Percentiles rank a stretch among this genome's conserved stretches.
Evolutionary conservation across 2,329 filamentous ascomycete genomes (phyloP).

Genomic region (Aspergillus pseudonomiae): DNA sequence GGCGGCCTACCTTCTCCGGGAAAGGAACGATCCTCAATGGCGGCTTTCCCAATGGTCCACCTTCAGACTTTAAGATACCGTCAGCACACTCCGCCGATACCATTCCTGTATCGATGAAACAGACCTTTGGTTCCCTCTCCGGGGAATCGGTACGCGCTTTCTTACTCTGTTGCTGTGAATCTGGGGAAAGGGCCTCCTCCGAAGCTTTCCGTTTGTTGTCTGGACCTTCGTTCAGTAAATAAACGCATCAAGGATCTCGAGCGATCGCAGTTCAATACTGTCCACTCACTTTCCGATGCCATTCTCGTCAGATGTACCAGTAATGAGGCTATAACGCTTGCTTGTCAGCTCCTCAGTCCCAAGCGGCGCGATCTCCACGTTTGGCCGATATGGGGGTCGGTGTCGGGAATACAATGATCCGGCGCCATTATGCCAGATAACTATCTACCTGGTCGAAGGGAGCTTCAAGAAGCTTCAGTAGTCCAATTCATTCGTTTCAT

Average conservation of each 20-base stretch:
- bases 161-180: conserved; percentile 49
- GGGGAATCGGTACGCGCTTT: conserved; percentile 54
- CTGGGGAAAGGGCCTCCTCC: conserved; percentile 50
- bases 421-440: conserved; percentile 27
- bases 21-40: conserved; percentile 72
- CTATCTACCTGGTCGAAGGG: conserved; percentile 7
- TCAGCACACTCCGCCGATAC: background rate
- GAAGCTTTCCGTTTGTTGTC: conserved; percentile 53
- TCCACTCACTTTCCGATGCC: conserved; percentile 37
- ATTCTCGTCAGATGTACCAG: conserved; percentile 28
- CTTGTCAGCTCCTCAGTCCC: conserved; percentile 12
- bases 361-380: conserved; percentile 19
- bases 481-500: background rate
- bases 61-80: conserved; percentile 36
- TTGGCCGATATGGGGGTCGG: conserved; percentile 21
- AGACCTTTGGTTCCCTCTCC: conserved; percentile 39
- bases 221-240: conserved; percentile 22
- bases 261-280: no score
- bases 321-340: conserved; percentile 5
- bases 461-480: conserved; percentile 18
- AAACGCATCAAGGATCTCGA: background rate
- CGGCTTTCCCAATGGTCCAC: conserved; percentile 51
- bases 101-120: background rate
- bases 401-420: conserved; percentile 29
- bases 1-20: conserved; percentile 73